Base-by-base conservation (phyloP, 1,284 basidiomycete species). In the Trichosporon inkin region DNA sequence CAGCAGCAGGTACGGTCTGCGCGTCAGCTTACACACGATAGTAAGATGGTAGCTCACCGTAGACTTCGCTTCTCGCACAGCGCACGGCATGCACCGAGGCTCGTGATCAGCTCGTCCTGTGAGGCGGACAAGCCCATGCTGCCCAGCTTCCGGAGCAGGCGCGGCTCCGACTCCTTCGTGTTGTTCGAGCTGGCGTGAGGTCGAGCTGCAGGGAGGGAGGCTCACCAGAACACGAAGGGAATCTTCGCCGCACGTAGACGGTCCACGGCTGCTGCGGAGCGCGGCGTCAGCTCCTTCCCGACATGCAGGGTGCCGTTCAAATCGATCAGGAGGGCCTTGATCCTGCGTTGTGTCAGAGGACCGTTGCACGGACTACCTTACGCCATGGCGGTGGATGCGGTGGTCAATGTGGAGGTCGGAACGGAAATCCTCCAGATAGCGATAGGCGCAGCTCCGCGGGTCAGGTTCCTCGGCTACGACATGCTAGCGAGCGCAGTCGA, bases 231-330 rank as follows among this genome's bases (percentile, higher is more conserved):
- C 14, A 86, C 77, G 65, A 87, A 83, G 0, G 85, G 84, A 6
- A 87, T 73, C 0, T 71, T 64, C 0, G 81, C 77, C 0, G 62
- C 63, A 0, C 83, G 78, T 3, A 89, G 78, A 10, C 78, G 77
- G 1, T 74, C 68, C 14, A 88, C 71, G 0, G 86, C 85, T 0
- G 78, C 64, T 0, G 81, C 80, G 0, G 87, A 85, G 14, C 79
- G 71, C 0, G 80, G 79, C 0, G 82, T 86, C 0, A 85, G 79
- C 0, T 73, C 73, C 1, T 79, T 72, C 35, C 84, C 86, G 51
- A 86, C 75, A 56, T 87, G 83, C 3, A 89, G 74, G 1, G 85
- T 89, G 0, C 88, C 88, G 11, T 85, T 87, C 14, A 88, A 81
- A 66, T 88, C 87, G 61, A 88, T 82, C 22, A 88, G 81, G 0